Evolutionary conservation across 345 rosid genomes (phyloP).

Genomic region (Gossypium thurberi): DNA sequence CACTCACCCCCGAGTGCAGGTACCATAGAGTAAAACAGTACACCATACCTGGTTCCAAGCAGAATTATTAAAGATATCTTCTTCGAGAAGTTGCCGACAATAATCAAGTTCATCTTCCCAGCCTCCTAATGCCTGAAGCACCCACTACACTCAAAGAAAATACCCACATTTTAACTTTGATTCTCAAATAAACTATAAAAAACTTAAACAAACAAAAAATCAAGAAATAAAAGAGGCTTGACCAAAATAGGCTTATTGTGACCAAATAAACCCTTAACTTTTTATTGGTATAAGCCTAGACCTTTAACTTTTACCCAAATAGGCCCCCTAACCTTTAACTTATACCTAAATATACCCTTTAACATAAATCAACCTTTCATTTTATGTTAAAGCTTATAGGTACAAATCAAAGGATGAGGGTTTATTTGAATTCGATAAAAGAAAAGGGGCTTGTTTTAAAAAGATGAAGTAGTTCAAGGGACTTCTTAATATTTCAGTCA

Average conservation of each 20-base stretch:
- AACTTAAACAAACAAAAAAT: not conserved
- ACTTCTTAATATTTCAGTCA: not conserved
- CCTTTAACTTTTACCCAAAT: not conserved
- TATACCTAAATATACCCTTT: not conserved
- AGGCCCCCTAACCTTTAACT: not conserved
- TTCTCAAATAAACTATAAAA: not conserved
- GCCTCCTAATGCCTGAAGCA: conserved; percentile 71
- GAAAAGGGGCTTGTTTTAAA: not conserved
- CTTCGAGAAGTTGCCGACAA: conserved; percentile 62
- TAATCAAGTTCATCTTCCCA: conserved; percentile 89
- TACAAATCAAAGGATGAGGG: not conserved
- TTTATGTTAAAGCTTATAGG: not conserved
- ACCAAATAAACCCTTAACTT: not conserved
- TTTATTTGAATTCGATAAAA: not conserved
- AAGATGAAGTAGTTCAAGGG: not conserved
- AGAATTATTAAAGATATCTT: conserved; percentile 81
- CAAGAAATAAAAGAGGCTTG: not conserved
- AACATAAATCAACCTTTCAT: not conserved
- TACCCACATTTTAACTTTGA: not conserved
- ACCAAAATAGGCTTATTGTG: not conserved
- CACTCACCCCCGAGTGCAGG: not conserved
- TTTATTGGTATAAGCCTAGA: not conserved
- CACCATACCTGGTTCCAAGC: conserved; percentile 89
- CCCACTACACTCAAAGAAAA: conserved; percentile 55
- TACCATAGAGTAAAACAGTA: not conserved